Conservation (phyloP, 495 filamentous ascomycete species). For the Lentithecium fluviatile region DNA sequence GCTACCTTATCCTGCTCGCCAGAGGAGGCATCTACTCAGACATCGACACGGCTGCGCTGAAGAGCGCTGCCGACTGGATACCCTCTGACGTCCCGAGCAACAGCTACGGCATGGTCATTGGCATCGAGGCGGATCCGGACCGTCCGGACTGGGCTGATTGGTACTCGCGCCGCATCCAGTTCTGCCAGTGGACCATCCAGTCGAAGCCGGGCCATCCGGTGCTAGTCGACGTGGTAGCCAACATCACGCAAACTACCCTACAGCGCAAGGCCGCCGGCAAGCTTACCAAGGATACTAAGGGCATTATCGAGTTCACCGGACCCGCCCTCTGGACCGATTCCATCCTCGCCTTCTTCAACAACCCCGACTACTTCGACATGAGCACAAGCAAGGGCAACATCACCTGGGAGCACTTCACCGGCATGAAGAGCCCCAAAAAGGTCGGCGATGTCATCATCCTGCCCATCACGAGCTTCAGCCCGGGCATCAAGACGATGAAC, state of each 20-base stretch:
- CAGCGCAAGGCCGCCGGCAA: constrained; percentile 67
- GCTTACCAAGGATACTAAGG: constrained; percentile 66
- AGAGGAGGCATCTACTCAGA: constrained; percentile 95
- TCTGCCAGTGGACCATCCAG: constrained; percentile 99
- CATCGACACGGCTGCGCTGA: constrained; percentile 86
- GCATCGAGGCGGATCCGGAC: constrained; percentile 95
- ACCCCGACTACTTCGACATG: constrained; percentile 86
- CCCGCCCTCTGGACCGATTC: constrained; percentile 93
- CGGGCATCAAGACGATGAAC: constrained; percentile 90
- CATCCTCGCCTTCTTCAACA: constrained; percentile 91
- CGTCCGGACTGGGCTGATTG: constrained; percentile 88
- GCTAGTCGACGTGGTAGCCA: constrained; percentile 79
- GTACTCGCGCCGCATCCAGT: constrained; percentile 95
- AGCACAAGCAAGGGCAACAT: constrained; percentile 66
- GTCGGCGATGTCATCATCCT: constrained; percentile 92
- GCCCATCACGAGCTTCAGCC: constrained; percentile 96
- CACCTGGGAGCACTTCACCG: constrained; percentile 84
- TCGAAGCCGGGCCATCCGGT: constrained; percentile 92
- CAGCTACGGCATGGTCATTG: constrained; percentile 79
- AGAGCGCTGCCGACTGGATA: constrained; percentile 83
- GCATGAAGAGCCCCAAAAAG: constrained; percentile 76
- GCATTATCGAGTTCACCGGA: constrained; percentile 93
- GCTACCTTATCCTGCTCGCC: constrained; percentile 90
- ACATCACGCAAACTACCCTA: constrained; percentile 79
- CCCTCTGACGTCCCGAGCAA: constrained; percentile 72